phyloP scores from a whole-genome alignment of 768 basidiomycete species.

The Phaeotremella skinneri region DNA sequence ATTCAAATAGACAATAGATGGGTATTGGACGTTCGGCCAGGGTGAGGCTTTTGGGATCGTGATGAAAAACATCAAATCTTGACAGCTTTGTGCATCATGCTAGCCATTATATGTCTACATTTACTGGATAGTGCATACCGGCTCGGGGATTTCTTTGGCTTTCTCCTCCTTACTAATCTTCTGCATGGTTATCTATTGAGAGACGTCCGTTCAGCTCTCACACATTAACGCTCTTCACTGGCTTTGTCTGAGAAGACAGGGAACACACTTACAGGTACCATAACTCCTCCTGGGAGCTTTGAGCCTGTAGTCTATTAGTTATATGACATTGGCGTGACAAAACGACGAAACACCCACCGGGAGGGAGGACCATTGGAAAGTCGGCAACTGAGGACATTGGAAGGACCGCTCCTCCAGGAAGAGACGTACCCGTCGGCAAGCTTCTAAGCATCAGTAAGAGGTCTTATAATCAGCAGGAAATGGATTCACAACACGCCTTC shows the following conservation, averaged over 20 bases:
- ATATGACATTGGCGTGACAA: not conserved
- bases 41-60: too few species aligned
- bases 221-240: not conserved
- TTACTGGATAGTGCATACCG: slow-evolving; percentile 27
- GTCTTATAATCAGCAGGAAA: not conserved
- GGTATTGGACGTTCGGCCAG: not conserved
- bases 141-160: slow-evolving; percentile 17
- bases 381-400: slow-evolving; percentile 46
- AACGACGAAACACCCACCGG: slow-evolving; percentile 16
- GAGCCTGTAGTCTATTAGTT: slow-evolving; percentile 17
- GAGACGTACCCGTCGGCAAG: slow-evolving; percentile 39
- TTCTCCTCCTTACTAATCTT: slow-evolving; percentile 13
- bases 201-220: not conserved
- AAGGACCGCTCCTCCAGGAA: slow-evolving; percentile 44
- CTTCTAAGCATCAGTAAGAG: slow-evolving; percentile 8
- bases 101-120: too few species aligned
- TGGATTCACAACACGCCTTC: slow-evolving; percentile 45
- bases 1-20: not conserved
- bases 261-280: slow-evolving; percentile 40
- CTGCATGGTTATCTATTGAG: slow-evolving; percentile 26
- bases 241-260: not conserved
- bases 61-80: too few species aligned
- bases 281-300: slow-evolving; percentile 45
- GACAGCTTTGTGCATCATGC: too few species aligned
- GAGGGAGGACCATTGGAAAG: slow-evolving; percentile 44